Base-by-base conservation (phyloP, 768 basidiomycete species). In the Boletus subcaerulescens region DNA sequence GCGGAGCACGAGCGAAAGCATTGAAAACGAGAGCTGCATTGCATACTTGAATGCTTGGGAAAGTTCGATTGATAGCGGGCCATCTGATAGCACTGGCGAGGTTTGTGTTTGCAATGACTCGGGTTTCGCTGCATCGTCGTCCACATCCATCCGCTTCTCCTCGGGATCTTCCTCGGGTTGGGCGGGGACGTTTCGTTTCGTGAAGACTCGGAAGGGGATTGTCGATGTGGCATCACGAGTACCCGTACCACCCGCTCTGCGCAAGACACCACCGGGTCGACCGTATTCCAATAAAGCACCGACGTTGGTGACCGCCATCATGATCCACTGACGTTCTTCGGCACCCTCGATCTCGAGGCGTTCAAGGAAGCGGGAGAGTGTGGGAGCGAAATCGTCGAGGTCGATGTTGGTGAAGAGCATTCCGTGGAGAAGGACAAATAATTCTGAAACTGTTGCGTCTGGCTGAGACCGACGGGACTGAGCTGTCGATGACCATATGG, bases 341-440 rank as follows among this genome's bases (percentile, higher is more conserved):
- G 84, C 86, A 11, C 82, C 84, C 57, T 95, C 91, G 53, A 94
- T 87, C 49, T 85, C 80, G 3, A 96, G 80, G 39, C 91, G 86
- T 69, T 96, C 94, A 50, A 93, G 79, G 67, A 95, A 90, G 18
- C 93, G 87, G 1, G 87, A 88, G 24, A 94, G 81, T 0, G 87
- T 87, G 13, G 85, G 78, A 41, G 81, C 73, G 66, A 98, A 98
- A 67, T 94, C 90, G 69, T 99, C 97, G 26, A 99, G 83, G 59
- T 94, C 82, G 59, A 97, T 93, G 59, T 90, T 87, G 14, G 97
- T 98, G 74, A 98, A 98, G 2, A 99, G 79, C 93, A 98, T 95
- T 26, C 97, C 95, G 55, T 98, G 97, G 1, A 99, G 76, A 12
- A 93, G 82, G 32, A 98, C 83, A 60, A 98, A 99, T 0, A 97